These are phyloP conservation scores for Boletus rubescentipes DNA, from an alignment of 768 basidiomycete genomes.

Conservation along the genomic window DNA sequence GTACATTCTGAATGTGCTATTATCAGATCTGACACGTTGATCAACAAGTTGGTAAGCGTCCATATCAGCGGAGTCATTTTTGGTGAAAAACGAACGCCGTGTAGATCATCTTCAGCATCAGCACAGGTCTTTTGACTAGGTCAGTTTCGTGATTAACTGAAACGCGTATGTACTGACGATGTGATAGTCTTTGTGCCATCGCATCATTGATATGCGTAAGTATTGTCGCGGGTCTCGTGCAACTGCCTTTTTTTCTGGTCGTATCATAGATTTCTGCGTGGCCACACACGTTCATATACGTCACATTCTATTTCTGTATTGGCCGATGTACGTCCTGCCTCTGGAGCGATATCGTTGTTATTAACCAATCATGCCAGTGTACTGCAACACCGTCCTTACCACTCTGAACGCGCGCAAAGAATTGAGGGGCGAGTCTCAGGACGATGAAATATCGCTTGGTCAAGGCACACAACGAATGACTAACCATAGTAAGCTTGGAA, in stretches of 20 bases:
- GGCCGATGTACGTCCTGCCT: conserved; percentile 47
- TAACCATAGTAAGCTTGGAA: not conserved
- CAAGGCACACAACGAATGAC: conserved; percentile 3
- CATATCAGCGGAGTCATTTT: not conserved
- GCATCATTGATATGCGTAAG: conserved; percentile 52
- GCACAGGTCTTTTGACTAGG: conserved; percentile 37
- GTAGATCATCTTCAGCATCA: conserved; percentile 56
- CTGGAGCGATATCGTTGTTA: too few species aligned
- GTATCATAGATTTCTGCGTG: conserved; percentile 44
- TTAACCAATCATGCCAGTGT: conserved; percentile 39
- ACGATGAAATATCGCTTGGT: conserved; percentile 13
- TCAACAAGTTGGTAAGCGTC: conserved; percentile 40
- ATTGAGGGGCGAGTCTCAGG: conserved; percentile 32
- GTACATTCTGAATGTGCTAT: not conserved
- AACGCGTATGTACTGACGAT: conserved; percentile 7
- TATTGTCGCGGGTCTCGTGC: not conserved
- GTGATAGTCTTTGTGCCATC: conserved; percentile 46
- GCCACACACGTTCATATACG: conserved; percentile 51
- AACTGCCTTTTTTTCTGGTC: not conserved
- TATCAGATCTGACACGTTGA: conserved; percentile 46
- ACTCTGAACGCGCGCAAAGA: conserved; percentile 55
- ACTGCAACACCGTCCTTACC: conserved; percentile 60
- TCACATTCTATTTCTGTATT: conserved; percentile 58
- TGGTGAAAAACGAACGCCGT: not conserved
- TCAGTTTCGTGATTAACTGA: conserved; percentile 4